Conservation (phyloP, 1,284 basidiomycete genomes). For the Coniferiporia weirii region DNA sequence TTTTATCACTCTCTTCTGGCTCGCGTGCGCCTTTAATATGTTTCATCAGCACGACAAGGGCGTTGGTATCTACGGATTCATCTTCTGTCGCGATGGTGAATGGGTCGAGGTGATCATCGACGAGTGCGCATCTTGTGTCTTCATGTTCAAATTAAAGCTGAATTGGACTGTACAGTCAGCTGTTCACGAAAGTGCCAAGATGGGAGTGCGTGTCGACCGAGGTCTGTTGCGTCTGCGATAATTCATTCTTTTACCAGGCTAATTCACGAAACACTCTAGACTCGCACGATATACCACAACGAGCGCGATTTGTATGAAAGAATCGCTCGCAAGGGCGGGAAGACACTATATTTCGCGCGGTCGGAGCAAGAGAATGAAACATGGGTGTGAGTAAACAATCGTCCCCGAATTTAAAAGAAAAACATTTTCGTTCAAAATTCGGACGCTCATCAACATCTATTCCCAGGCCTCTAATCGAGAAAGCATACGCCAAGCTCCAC, state of each 20-base stretch:
- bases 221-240: background rate
- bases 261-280: slow-evolving; percentile 3
- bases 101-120: slow-evolving; percentile 41
- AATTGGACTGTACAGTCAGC: slow-evolving; percentile 27
- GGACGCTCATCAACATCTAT: background rate
- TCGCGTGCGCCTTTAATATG: background rate
- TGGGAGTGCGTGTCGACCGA: slow-evolving; percentile 39
- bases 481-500: slow-evolving; percentile 51
- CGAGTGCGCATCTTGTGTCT: slow-evolving; percentile 32
- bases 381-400: slow-evolving; percentile 33
- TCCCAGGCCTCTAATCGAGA: slow-evolving; percentile 41
- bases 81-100: slow-evolving; percentile 42
- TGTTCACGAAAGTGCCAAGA: slow-evolving; percentile 43
- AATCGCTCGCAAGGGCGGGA: slow-evolving; percentile 41
- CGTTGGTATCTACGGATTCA: slow-evolving; percentile 50
- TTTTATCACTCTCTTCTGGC: background rate
- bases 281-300: slow-evolving; percentile 39
- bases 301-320: slow-evolving; percentile 42
- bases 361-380: slow-evolving; percentile 43
- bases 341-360: slow-evolving; percentile 44
- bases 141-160: background rate
- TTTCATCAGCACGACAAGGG: slow-evolving; percentile 38
- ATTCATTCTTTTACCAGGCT: background rate
- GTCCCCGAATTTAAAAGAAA: background rate
- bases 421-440: background rate